Base-by-base conservation (phyloP, 2,329 filamentous ascomycete genomes). In the Xylaria sp. region DNA sequence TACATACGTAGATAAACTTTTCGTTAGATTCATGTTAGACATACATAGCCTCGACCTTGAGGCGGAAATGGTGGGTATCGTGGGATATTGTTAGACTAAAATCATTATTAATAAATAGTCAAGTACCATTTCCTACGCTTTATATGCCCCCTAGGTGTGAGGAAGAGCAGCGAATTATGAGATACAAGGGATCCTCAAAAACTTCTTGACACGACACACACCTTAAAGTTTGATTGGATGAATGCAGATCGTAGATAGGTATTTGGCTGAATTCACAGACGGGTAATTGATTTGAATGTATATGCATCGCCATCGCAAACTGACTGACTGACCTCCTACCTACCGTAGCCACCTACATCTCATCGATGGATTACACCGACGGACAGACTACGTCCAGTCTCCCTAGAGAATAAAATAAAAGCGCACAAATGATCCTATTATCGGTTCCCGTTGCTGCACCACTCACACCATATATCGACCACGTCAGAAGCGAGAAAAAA, bases 271-370 rank as follows among this genome's bases (percentile, higher is more conserved):
- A 25, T 32, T 37, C 3, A 23, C 21, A 55, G 21, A 57, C 42
- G 29, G 6, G 35, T 37, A 32, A 32, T n/a, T 5, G 1, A 29
- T 51, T 18, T 66, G 12, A 54, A 47, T n/a, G 18, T 12, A 25
- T 42, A 35, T 23, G 47, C 54, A 55, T 66, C 35, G 54, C 59
- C 57, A 62, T 59, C 40, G 25, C 53, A 63, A 27, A 60, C 50
- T 68, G 47, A 57, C 57, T 50, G n/a, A 21, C 47, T 50, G 1
- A 9, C 23, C 44, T 47, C 25, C 53, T 53, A 58, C 50, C 60
- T 23, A 25, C 32, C 21, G 0, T 50, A 59, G 9, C 32, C 21
- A 62, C 37, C 21, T 44, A 29, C 60, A 44, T 25, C 57, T 32
- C 58, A 55, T 65, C 47, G 12, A 48, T 57, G 23, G 35, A 64